Base-by-base conservation (phyloP, 75 land plant species). In the Picea sitchensis region DNA sequence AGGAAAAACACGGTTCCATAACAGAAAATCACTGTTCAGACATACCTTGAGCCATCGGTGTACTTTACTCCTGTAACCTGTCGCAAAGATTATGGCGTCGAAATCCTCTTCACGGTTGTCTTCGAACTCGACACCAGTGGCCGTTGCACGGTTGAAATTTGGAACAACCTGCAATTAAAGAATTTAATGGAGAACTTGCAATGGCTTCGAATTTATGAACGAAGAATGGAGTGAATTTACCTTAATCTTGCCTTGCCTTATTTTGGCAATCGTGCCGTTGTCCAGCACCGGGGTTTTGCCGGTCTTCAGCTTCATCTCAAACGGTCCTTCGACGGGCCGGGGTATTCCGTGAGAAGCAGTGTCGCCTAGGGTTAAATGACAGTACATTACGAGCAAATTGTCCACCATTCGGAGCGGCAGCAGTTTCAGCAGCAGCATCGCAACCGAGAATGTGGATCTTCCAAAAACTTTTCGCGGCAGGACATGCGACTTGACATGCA, bases 231-330 rank as follows among this genome's bases (percentile, higher is more conserved):
- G 34, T 13, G 7, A 18, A 34, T 18, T 31, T 71, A 89, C 90
- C 86, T 88, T 69, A 41, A 90, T 85, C 1, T 88, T 59, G 30
- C 94, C 88, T 21, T 31, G 41, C 38, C 80, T 79, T 20, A 90
- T 88, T 82, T 83, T 82, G 3, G 59, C 79, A 14, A 92, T 32
- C 3, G 92, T 80, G 1, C 94, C 94, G 26, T 83, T 85, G 60
- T 92, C 94, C 41, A 92, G 81, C 12, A 83, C 84, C 0, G 94
- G 88, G 17, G 88, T 78, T 73, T 59, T 41, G 1, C 88, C 90
- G 0, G 79, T 79, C 12, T 31, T 80, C 1, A 2, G 20, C 81
- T 92, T 92, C 59, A 78, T 51, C 41, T 51, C n/a, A 38, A 92
- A 77, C 0, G 94, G 94, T 4, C 94, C 94, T 58, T 56, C 51